A percentile compares a stretch with the other conserved stretches of the same genome.
Conservation (phyloP, 2,329 filamentous ascomycete genomes). For the Bipolaris sorokiniana region DNA sequence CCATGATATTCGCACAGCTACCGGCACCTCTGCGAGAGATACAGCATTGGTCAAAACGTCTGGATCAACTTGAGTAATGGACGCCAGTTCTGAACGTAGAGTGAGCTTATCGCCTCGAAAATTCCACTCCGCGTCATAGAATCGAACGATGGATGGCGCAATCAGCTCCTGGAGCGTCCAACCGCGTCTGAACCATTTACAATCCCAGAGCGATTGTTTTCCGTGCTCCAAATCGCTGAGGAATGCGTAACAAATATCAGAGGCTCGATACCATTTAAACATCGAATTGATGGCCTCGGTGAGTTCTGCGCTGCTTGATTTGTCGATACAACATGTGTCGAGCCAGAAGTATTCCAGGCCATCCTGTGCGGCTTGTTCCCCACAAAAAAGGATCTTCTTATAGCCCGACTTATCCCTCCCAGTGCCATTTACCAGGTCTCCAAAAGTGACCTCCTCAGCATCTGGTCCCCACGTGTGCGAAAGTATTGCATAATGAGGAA, state of each 20-base stretch:
- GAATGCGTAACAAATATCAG: slow-evolving; percentile 13
- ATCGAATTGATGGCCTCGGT: slow-evolving; percentile 27
- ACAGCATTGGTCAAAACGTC: neutral
- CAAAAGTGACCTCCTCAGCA: slow-evolving; percentile 15
- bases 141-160: too few relatives aligned
- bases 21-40: neutral
- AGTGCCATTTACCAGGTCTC: slow-evolving; percentile 11
- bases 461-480: slow-evolving; percentile 22
- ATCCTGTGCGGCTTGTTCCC: too few relatives aligned
- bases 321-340: slow-evolving; percentile 28
- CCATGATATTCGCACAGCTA: neutral
- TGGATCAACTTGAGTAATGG: neutral
- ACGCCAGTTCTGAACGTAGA: too few relatives aligned
- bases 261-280: slow-evolving; percentile 17
- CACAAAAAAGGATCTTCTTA: neutral
- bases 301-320: slow-evolving; percentile 17
- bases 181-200: too few relatives aligned
- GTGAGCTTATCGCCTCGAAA: too few relatives aligned
- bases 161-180: too few relatives aligned
- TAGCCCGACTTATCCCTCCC: neutral
- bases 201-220: too few relatives aligned
- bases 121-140: too few relatives aligned
- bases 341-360: slow-evolving; percentile 11
- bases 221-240: neutral
- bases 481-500: slow-evolving; percentile 19